Evolutionary conservation across 2,329 filamentous ascomycete genomes (phyloP).

Genomic region (Trichoderma simmonsii): DNA sequence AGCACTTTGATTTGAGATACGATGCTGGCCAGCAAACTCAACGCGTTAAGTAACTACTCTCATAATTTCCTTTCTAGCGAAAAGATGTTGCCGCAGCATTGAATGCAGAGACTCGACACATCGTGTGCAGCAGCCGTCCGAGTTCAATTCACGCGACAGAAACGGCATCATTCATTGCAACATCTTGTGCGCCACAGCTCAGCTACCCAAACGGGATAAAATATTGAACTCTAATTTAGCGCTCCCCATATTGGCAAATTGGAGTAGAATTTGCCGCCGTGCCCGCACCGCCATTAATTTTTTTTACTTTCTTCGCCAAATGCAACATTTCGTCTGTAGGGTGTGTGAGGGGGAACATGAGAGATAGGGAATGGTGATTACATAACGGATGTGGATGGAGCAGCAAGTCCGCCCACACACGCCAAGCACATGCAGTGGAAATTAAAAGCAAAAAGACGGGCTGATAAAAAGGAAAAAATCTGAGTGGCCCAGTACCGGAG

Average conservation of each 20-base stretch:
- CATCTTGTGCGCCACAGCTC: neutral
- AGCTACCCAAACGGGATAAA: conserved; percentile 3
- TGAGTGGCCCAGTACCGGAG: neutral
- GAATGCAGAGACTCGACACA: neutral
- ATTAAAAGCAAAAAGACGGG: neutral
- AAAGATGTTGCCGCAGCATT: neutral
- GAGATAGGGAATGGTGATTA: neutral
- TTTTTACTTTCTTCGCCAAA: neutral
- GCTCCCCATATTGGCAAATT: neutral
- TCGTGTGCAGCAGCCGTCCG: neutral
- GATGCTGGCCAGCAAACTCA: too few relatives aligned
- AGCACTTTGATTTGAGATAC: too few relatives aligned
- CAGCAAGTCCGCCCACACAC: neutral
- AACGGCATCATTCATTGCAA: neutral
- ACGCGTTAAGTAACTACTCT: neutral
- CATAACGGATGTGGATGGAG: neutral
- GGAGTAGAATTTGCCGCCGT: neutral
- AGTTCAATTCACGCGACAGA: neutral
- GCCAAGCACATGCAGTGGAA: neutral
- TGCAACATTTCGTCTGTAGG: neutral
- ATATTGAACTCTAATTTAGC: conserved; percentile 6
- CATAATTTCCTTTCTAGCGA: neutral
- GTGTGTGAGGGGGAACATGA: neutral
- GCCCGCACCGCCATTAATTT: neutral
- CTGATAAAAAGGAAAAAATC: neutral